Base-by-base conservation (phyloP, 2,329 filamentous ascomycete genomes). In the Sphaceloma murrayae region DNA sequence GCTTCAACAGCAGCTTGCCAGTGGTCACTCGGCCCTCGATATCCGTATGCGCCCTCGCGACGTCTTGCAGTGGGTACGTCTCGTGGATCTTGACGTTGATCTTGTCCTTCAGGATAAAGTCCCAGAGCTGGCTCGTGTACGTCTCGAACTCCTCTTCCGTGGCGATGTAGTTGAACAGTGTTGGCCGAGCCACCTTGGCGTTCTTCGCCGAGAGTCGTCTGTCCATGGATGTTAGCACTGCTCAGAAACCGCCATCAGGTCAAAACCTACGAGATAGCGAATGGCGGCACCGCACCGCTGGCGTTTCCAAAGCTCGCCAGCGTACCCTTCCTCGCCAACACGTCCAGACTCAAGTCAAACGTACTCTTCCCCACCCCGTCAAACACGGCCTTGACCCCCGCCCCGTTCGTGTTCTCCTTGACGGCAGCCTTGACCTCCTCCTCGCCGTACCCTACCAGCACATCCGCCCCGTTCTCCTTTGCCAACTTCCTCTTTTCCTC, bases 281-380 rank as follows among this genome's bases (percentile, higher is more conserved):
- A 63, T 0, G 85, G 84, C n/a, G 79, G 78, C 1, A 91, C 82
- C 3, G 82, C 73, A 4, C 87, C 88, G 62, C 78, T 75, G 5
- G 85, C 82, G 63, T 93, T 93, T 2, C 86, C 86, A 64, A 88
- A 93, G 38, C 77, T 80, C 18, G 86, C 72, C 55, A 94, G 64
- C 1, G 72, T 81, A 4, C 86, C 88, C 67, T 93, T 93, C 51
- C 79, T 63, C 53, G 80, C 82, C 44, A 89, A 71, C 53, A 78
- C 74, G 51, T 87, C 77, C 51, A 94, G 60, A 55, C 80, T 82
- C 14, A 75, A 70, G 53, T 94, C 85, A 65, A 91, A 94, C 0
- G 88, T 94, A 38, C 73, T 72, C 66, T 85, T 85, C 9, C 87
- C 88, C 2, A 94, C 85, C 4, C 84, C 83, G 59, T 94, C 87